These are phyloP conservation scores for Termitomyces bulborhizus DNA, from an alignment of 768 basidiomycete genomes.

Conservation along the genomic window DNA sequence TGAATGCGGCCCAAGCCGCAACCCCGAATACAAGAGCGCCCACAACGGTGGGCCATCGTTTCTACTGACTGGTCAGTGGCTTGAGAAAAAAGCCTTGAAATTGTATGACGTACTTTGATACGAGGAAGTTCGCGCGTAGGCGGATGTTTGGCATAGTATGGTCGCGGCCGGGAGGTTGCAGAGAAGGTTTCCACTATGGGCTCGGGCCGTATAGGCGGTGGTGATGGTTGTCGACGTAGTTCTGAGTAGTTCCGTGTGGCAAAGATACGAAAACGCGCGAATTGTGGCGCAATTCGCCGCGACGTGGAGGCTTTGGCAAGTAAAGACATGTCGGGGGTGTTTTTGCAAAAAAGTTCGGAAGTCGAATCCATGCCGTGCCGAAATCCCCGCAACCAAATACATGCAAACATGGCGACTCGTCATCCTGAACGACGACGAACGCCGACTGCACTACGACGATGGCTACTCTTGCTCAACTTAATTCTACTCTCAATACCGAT, in stretches of 20 bases:
- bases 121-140: conserved; percentile 28
- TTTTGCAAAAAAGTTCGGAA: background rate
- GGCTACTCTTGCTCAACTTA: background rate
- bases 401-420: conserved; percentile 5
- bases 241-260: conserved; percentile 12
- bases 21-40: conserved; percentile 46
- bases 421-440: conserved; percentile 4
- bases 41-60: conserved; percentile 54
- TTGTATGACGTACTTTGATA: conserved; percentile 21
- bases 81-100: background rate
- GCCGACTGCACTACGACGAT: background rate
- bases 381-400: background rate
- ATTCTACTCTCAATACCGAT: background rate
- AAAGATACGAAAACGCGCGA: background rate
- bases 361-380: background rate
- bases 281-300: conserved; percentile 4
- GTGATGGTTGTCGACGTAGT: conserved; percentile 9
- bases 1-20: conserved; percentile 61
- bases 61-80: conserved; percentile 19
- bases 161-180: conserved; percentile 29
- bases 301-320: conserved; percentile 1
- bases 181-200: conserved; percentile 19
- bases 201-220: conserved; percentile 12
- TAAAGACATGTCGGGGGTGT: conserved; percentile 5
- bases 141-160: conserved; percentile 28